Evolutionary conservation across 495 filamentous ascomycete species (phyloP).

Genomic region (Paragyromitra xinjiangensis): DNA sequence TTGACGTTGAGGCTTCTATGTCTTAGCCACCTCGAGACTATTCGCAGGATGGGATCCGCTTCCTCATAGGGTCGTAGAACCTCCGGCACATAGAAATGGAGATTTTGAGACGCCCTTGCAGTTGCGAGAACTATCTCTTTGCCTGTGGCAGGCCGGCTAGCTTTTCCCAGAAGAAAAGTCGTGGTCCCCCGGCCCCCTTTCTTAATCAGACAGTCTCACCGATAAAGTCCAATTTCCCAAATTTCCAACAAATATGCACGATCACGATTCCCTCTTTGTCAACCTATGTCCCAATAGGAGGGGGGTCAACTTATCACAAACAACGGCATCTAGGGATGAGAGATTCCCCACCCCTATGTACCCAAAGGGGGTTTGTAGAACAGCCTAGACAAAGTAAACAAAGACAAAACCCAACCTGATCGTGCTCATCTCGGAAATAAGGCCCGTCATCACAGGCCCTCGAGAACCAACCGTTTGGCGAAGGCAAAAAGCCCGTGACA

Average conservation of each 20-base stretch:
- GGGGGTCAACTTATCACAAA: constrained; percentile 8
- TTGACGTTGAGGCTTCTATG: background rate
- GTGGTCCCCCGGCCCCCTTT: background rate
- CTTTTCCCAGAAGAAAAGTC: background rate
- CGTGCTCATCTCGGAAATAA: constrained; percentile 34
- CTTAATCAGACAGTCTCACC: background rate
- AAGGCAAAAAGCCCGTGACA: constrained; percentile 9
- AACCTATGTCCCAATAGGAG: constrained; percentile 2
- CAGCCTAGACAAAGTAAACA: constrained; percentile 14
- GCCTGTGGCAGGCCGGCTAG: background rate
- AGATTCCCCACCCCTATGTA: background rate
- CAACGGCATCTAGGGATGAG: constrained; percentile 4
- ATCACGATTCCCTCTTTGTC: background rate
- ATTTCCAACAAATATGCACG: background rate
- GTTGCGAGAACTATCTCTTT: background rate
- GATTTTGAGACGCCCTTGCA: background rate
- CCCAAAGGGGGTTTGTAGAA: constrained; percentile 11
- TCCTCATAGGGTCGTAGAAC: background rate
- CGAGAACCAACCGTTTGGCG: constrained; percentile 1
- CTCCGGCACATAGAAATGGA: background rate
- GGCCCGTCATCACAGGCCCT: constrained; percentile 14
- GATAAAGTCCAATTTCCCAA: constrained; percentile 13
- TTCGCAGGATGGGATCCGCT: background rate
- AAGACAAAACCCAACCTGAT: background rate
- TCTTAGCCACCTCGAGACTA: background rate